Base-by-base conservation (phyloP, 1,139 yeast genomes). In the Saccharomyces hybrid region DNA sequence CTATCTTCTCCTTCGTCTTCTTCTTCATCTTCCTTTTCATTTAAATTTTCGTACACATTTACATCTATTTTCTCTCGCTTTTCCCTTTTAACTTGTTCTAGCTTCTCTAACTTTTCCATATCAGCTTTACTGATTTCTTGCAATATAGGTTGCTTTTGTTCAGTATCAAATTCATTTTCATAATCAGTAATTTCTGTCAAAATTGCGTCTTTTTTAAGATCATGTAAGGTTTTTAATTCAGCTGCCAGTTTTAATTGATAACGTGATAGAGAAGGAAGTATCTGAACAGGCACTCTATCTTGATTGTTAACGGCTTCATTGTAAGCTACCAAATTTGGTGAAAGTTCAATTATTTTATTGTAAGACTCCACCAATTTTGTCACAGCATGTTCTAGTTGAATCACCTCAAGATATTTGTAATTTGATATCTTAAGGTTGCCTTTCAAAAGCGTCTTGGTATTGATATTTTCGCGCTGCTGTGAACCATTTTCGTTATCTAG, bases 351-450 rank as follows among this genome's bases (percentile, higher is more conserved):
- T 9, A 88, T 76, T 4, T 77, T 71, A 42, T 76, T 73, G 11
- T 85, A 71, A 46, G 80, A 75, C 53, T 78, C 81, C 55, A 84
- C 82, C 7, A 85, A 61, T 51, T 73, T 74, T 1, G 74, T 67
- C 9, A 78, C 75, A 0, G 82, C 76, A 62, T 78, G 79, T 54
- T 80, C 84, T n/a, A 81, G 52, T 31, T 71, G 70, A 23, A 74
- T 63, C 11, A 75, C 71, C 47, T 76, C 75, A 1, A 74, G 63
- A 14, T 71, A 62, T 20, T 64, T 62, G 53, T 65, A 65, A 42
- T 38, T 25, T 20, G 44, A 4, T n/a, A 52, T 44, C 28, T 31
- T 31, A 42, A 48, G 20, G 8, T 5, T 20, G 11, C 11, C 25
- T 52, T 50, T 16, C 34, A 23, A 48, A 46, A 26, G 28, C 8